Evolutionary conservation across 805 yeast genomes (phyloP), one percentile per base, ranked within the genome.

Genomic region (Yueomyces sp.): DNA sequence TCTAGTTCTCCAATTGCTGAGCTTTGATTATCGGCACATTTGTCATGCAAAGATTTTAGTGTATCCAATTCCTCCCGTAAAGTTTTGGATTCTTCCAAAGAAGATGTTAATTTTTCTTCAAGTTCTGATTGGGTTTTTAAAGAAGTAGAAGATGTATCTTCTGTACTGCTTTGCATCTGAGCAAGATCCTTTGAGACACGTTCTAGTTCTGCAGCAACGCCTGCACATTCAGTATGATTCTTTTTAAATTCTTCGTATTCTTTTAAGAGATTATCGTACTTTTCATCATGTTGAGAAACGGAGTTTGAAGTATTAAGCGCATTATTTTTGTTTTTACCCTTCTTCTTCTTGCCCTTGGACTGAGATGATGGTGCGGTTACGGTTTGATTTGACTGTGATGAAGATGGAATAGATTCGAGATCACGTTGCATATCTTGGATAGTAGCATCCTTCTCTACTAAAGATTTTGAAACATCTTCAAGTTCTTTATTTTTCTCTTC

Each of bases 131-230:
- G 19, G 19, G 34, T 8, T 31, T 31, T 31, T 7, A 2, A 31
- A 31, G 34, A 8, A 8, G 7, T 31, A 31, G 34, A 8, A 8
- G 7, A 8, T 31, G 11, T 26, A 9, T 54, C 4, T 40, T 52
- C 40, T 42, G 52, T 28, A 43, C 49, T 44, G 1, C 45, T 29
- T 45, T 39, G 44, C 33, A 38, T 42, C 7, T n/a, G 44, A 6
- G 59, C 57, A 41, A 44, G 50, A 36, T 57, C 47, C 4, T 39
- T 8, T 34, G 54, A 49, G 33, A 54, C 40, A 19, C 52, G 50
- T 28, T 48, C 42, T 5, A 34, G 26, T 19, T 34, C 5, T 34
- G 26, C 5, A 11, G 37, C 6, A 11, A 34, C 12, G 8, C n/a
- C 26, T 5, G 6, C 37, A 30, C 44, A 44, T 2, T 31, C 26